Base-by-base conservation (phyloP, 345 rosid genomes). In the Hibiscus tridactylites region DNA sequence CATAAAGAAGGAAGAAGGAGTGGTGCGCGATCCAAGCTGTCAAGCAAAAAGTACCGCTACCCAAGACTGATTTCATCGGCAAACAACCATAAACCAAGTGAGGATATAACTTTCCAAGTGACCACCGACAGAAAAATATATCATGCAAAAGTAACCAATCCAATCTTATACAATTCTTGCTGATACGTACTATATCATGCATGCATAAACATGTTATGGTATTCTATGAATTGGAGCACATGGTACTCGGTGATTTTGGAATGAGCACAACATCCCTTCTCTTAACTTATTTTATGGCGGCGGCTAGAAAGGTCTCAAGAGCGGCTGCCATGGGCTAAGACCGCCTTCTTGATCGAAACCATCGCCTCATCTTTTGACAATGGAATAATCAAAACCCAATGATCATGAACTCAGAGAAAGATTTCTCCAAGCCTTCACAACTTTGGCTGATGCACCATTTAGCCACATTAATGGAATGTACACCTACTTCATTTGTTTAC, bases 61-160 rank as follows among this genome's bases (percentile, higher is more conserved):
- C n/a, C n/a, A n/a, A n/a, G n/a, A n/a, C n/a, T n/a, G n/a, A n/a
- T n/a, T n/a, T n/a, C n/a, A n/a, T n/a, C n/a, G n/a, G n/a, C n/a
- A n/a, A n/a, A n/a, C n/a, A n/a, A n/a, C n/a, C n/a, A n/a, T n/a
- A n/a, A n/a, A n/a, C n/a, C n/a, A n/a, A n/a, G n/a, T n/a, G n/a
- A n/a, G n/a, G n/a, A n/a, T n/a, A n/a, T n/a, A n/a, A n/a, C n/a
- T n/a, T n/a, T n/a, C n/a, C n/a, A n/a, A n/a, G n/a, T n/a, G n/a
- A n/a, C n/a, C n/a, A n/a, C n/a, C n/a, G n/a, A n/a, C n/a, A n/a
- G n/a, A n/a, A n/a, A n/a, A n/a, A n/a, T 21, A 21, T 73, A 69
- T 53, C 37, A 76, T 95, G 73, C 96, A 82, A 74, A 87, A 81
- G 98, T 94, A 88, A 76, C 79, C 29, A 4, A 42, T 21, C 24